Evolutionary conservation across 75 land plant species (phyloP).

Genomic region (Isoetes taiwanensis): DNA sequence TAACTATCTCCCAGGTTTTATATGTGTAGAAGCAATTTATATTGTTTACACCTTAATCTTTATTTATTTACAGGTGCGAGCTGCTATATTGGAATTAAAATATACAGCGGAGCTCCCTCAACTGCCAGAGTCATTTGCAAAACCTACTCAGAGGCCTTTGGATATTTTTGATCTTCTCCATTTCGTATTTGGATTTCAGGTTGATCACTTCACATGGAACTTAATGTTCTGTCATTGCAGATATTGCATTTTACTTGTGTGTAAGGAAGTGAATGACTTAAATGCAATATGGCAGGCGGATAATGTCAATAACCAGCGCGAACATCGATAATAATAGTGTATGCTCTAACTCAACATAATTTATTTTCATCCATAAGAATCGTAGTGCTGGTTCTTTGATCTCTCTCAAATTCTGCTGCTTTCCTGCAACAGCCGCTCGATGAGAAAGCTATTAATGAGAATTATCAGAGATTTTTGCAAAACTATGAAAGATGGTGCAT

Average conservation of each 20-base stretch:
- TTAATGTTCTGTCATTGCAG: not conserved
- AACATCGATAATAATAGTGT: not conserved
- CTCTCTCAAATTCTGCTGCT: not conserved
- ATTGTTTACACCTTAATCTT: too few species aligned
- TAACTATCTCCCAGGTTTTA: too few species aligned
- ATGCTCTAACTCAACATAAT: too few species aligned
- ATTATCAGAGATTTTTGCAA: constrained; percentile 48
- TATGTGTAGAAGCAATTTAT: too few species aligned
- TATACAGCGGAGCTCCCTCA: constrained; percentile 44
- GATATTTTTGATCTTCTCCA: constrained; percentile 88
- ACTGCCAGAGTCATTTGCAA: constrained; percentile 44
- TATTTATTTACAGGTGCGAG: constrained; percentile 40
- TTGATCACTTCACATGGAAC: too few species aligned
- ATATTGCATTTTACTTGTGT: not conserved
- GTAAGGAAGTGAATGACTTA: not conserved
- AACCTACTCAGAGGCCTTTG: constrained; percentile 29
- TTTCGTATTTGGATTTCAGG: constrained; percentile 96
- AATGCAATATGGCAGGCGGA: not conserved
- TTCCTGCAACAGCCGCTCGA: constrained; percentile 73
- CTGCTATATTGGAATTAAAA: constrained; percentile 52
- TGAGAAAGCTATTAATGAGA: constrained; percentile 45
- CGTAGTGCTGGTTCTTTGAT: not conserved
- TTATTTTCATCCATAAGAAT: not conserved
- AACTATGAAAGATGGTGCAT: constrained; percentile 87
- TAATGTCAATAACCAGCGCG: too few species aligned